Conservation (phyloP, 75 land plant species). For the Adiantum capillusveneris region DNA sequence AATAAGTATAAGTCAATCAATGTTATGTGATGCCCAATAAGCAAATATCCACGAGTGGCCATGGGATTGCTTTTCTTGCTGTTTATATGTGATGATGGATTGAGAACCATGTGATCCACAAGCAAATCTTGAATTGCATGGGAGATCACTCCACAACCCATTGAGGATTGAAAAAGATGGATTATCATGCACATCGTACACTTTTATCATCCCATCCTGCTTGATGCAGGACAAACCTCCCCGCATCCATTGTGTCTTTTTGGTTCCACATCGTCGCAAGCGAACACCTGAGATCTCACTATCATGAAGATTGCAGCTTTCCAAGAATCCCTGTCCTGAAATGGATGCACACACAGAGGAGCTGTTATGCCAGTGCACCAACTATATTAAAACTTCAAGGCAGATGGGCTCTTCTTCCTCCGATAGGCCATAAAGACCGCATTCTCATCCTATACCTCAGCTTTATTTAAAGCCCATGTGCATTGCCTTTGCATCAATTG, state of each 20-base stretch:
- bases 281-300: slow-evolving; percentile 9
- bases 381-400: slow-evolving; percentile 3
- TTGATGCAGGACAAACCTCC: slow-evolving; percentile 29
- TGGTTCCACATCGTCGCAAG: slow-evolving; percentile 3
- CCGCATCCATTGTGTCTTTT: slow-evolving; percentile 22
- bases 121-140: slow-evolving; percentile 14
- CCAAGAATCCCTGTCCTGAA: slow-evolving; percentile 12
- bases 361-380: slow-evolving; percentile 10
- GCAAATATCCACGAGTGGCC: slow-evolving; percentile 32
- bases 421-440: no score
- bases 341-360: slow-evolving; percentile 12
- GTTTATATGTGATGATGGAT: slow-evolving; percentile 12
- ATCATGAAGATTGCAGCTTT: slow-evolving; percentile 1
- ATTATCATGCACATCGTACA: slow-evolving; percentile 26
- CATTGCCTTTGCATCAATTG: no score
- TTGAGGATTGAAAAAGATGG: slow-evolving; percentile 16
- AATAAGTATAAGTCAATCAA: slow-evolving; percentile 35
- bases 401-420: neutral
- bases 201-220: slow-evolving; percentile 48
- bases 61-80: slow-evolving; percentile 15
- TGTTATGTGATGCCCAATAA: slow-evolving; percentile 22
- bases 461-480: no score
- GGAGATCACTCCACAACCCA: slow-evolving; percentile 18
- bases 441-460: no score
- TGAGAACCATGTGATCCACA: slow-evolving; percentile 11